Conservation (phyloP, 352 stramenopile species). For the Phytophthora kernoviae region DNA sequence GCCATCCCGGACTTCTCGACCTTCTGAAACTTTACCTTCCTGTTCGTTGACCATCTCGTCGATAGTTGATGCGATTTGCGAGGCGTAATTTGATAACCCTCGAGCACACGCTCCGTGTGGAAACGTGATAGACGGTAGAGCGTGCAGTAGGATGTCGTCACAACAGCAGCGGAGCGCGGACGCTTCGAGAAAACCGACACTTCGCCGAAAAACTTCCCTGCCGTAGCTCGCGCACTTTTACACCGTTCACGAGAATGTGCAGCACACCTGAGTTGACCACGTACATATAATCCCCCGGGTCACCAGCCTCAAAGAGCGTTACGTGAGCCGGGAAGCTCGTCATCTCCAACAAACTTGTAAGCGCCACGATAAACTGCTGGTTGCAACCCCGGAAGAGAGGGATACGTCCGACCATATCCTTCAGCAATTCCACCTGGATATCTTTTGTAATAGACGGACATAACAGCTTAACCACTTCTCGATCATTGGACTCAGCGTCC, state of each 20-base stretch:
- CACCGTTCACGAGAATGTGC: conserved; percentile 58
- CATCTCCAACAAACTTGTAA: conserved; percentile 75
- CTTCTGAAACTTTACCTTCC: conserved; percentile 8
- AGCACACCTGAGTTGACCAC: conserved; percentile 68
- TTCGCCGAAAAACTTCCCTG: conserved; percentile 77
- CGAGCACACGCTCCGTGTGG: conserved; percentile 61
- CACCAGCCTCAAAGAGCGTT: conserved; percentile 54
- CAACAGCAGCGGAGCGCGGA: conserved; percentile 56
- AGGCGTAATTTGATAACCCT: conserved; percentile 62
- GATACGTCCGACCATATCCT: conserved; percentile 59
- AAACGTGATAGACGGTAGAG: conserved; percentile 69
- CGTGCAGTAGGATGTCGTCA: conserved; percentile 68
- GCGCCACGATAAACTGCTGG: conserved; percentile 60
- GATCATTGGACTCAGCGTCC: conserved; percentile 69
- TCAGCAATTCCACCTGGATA: conserved; percentile 72
- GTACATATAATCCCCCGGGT: conserved; percentile 77
- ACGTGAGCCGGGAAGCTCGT: conserved; percentile 60
- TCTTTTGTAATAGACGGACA: conserved; percentile 80
- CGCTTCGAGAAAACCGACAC: conserved; percentile 73
- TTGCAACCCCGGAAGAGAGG: conserved; percentile 70
- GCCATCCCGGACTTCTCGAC: not conserved
- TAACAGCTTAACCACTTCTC: conserved; percentile 60
- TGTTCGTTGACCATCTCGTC: conserved; percentile 56
- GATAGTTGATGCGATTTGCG: conserved; percentile 43
- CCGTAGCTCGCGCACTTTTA: conserved; percentile 67